These are phyloP conservation scores for Sinapis alba DNA, from an alignment of 441 rosid genomes.

Conservation along the genomic window DNA sequence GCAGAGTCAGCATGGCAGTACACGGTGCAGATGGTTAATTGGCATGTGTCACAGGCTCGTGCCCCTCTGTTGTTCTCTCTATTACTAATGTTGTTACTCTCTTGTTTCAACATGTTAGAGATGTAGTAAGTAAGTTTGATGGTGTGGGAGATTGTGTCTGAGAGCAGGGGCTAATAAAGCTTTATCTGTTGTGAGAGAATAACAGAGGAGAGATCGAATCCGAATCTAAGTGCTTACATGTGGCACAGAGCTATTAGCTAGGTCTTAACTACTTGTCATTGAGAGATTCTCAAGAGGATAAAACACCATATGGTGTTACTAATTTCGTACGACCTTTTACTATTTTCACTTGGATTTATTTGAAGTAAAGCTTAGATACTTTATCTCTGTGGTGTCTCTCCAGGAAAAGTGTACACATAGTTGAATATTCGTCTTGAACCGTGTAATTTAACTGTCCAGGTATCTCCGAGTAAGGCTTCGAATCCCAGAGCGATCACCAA, in stretches of 20 bases:
- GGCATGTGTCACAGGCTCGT: conserved; percentile 77
- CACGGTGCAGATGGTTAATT: conserved; percentile 65
- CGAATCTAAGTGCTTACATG: conserved; percentile 39
- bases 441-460: conserved; percentile 11
- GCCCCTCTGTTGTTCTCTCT: conserved; percentile 39
- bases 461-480: conserved; percentile 10
- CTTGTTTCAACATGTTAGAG: conserved; percentile 48
- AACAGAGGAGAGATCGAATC: conserved; percentile 8
- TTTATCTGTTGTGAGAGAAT: conserved; percentile 36
- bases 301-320: neutral
- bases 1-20: conserved; percentile 91
- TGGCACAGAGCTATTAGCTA: conserved; percentile 8
- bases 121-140: conserved; percentile 42
- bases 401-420: neutral
- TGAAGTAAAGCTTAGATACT: neutral
- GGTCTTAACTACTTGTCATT: conserved; percentile 18
- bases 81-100: conserved; percentile 29
- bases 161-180: conserved; percentile 62
- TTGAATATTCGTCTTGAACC: conserved; percentile 26
- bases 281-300: conserved; percentile 19
- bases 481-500: conserved; percentile 1
- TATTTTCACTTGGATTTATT: conserved; percentile 7
- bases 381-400: conserved; percentile 9
- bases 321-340: conserved; percentile 17
- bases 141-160: conserved; percentile 45